Base-by-base conservation (phyloP, 2,329 filamentous ascomycete species). In the Neocatenulostroma microsporum region DNA sequence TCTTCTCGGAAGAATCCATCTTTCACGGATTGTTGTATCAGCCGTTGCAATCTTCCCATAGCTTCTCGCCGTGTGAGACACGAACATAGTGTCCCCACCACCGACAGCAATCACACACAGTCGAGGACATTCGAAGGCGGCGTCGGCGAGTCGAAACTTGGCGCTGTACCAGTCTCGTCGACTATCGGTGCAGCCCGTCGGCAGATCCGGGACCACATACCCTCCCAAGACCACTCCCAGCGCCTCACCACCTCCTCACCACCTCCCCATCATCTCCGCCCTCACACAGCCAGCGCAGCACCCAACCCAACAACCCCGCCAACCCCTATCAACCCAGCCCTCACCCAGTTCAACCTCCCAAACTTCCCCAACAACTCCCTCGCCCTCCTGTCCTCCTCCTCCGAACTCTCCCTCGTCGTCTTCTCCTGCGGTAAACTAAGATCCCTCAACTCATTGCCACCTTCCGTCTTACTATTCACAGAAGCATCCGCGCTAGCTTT, bases 341-440 rank as follows among this genome's bases (percentile, higher is more conserved):
- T 37, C 4, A 48, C 33, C 14, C 41, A 14, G 42, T 56, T 56
- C 33, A 53, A 40, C 37, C 32, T 39, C 4, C 40, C 47, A 33
- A 50, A 62, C 19, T 48, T 48, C 4, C 37, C 55, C 39, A 63
- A 54, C 24, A 58, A 54, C 13, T 53, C 53, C 51, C 62, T 58
- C 51, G 63, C 63, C 12, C 54, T 47, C 34, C 54, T 46, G 30
- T 62, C 54, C 9, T 62, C 62, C 34, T 63, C 61, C 39, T 62
- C 45, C 1, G 56, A 50, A 6, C 56, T 57, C n/a, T 55, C 55
- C 33, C 60, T 54, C 12, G 40, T 56, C 6, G 53, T 60, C 39
- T 55, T 48, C 13, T 50, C 50, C 28, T 56, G 43, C 27, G 50
- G 49, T 10, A 36, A 42, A 33, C 45, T 54, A 26, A 51, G 11